Base-by-base conservation (phyloP, 2,329 filamentous ascomycete genomes). In the Boeremia exigua region DNA sequence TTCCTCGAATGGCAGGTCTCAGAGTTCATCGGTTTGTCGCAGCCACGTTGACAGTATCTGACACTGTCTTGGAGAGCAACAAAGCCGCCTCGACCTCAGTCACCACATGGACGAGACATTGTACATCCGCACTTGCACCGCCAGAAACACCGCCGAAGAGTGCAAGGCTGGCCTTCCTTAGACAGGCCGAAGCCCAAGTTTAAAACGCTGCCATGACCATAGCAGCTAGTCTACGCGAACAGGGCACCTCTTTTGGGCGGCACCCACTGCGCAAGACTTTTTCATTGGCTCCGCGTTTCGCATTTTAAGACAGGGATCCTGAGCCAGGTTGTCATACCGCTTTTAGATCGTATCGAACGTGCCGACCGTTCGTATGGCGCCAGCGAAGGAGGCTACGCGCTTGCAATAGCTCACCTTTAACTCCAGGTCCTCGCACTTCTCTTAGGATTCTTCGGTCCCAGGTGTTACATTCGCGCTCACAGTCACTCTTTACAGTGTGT, bases 261-360 rank as follows among this genome's bases (percentile, higher is more conserved):
- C 47, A 52, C 62, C 60, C 63, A 61, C 54, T 46, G 51, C 33
- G 33, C 27, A 46, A 37, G 44, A 23, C 27, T 23, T 10, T 44
- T 54, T 66, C 50, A 69, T 72, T 71, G 67, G 67, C 42, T 34
- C 40, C 12, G 33, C 23, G 23, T 36, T 48, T 68, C 62, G 64
- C 61, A 12, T 63, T 61, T 55, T 42, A 43, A 47, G 43, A 40
- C 56, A 48, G 62, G 65, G 63, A 66, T 64, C 48, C 61, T 49
- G 45, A 58, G 61, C 66, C 58, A 69, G 66, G 53, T 61, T 61
- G 54, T 61, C 50, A 59, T 64, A 71, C 70, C 67, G 63, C 66
- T 68, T 73, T 72, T 70, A 71, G 70, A 69, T 70, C 54, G 47
- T 52, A 59, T 56, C 45, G 62, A 66, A 67, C 63, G 58, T 67